Evolutionary conservation across 2,329 filamentous ascomycete genomes (phyloP).

Genomic region (Ceratocystis cacaofunesta): DNA sequence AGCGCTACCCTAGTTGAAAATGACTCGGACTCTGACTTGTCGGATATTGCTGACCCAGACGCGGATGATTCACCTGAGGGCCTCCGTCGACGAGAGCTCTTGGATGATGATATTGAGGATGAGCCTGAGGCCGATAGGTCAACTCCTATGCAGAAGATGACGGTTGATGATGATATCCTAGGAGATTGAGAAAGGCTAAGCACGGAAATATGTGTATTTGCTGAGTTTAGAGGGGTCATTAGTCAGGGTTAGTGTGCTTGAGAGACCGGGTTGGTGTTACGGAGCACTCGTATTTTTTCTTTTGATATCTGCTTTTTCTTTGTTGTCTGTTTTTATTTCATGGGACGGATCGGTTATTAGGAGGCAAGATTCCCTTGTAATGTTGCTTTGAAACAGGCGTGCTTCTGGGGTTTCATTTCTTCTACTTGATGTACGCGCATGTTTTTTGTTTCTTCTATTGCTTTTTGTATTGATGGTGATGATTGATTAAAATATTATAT

Average conservation of each 20-base stretch:
- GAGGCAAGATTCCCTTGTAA: slow-evolving; percentile 5
- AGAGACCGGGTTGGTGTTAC: not conserved
- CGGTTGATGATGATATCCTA: slow-evolving; percentile 25
- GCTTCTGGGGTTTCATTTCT: slow-evolving; percentile 16
- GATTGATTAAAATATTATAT: not conserved
- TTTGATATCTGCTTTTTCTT: slow-evolving; percentile 11
- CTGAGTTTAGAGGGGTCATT: not conserved
- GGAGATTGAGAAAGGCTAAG: slow-evolving; percentile 23
- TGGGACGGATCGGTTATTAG: slow-evolving; percentile 5
- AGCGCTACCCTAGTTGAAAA: slow-evolving; percentile 8
- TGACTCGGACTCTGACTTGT: slow-evolving; percentile 15
- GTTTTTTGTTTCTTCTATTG: not conserved
- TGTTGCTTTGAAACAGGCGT: slow-evolving; percentile 1
- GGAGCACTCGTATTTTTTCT: slow-evolving; percentile 7
- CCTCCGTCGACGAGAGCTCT: slow-evolving; percentile 37
- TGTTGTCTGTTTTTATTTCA: slow-evolving; percentile 15
- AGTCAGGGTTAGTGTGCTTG: not conserved
- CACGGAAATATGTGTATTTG: not conserved
- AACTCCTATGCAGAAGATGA: slow-evolving; percentile 4
- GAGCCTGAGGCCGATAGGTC: slow-evolving; percentile 24
- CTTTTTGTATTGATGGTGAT: not conserved
- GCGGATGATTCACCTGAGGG: slow-evolving; percentile 43
- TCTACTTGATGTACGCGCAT: not conserved
- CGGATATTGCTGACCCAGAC: slow-evolving; percentile 12
- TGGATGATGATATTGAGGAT: slow-evolving; percentile 34